Evolutionary conservation across 192 early-diverging fungal genomes (phyloP).

Genomic region (Backusella parvicylindrica): DNA sequence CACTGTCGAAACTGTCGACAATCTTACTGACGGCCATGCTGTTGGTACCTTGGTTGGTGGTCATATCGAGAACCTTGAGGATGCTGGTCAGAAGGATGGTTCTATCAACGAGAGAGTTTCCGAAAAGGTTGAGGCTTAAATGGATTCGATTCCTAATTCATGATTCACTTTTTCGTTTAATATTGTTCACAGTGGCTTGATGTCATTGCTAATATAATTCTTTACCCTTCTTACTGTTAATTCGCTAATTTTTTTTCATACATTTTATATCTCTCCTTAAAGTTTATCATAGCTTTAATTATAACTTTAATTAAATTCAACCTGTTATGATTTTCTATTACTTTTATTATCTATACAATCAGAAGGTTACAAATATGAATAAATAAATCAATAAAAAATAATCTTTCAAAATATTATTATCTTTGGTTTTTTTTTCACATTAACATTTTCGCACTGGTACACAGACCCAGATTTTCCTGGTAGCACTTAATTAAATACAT

Average conservation of each 20-base stretch:
- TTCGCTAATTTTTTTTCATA: not conserved
- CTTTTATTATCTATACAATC: not conserved
- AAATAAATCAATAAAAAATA: not conserved
- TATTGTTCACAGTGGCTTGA: conserved; percentile 3
- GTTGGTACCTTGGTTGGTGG: conserved; percentile 34
- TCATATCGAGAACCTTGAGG: conserved; percentile 21
- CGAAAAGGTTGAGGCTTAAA: conserved; percentile 2
- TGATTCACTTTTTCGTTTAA: not conserved
- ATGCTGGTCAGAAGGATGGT: conserved; percentile 7
- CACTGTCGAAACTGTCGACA: conserved; percentile 35
- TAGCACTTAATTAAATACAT: not conserved
- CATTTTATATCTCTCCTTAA: conserved; percentile 3
- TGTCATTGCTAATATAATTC: conserved; percentile 2
- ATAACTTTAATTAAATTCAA: not conserved
- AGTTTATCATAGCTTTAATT: not conserved
- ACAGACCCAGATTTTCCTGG: not conserved
- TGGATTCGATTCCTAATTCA: not conserved
- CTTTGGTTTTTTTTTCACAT: not conserved
- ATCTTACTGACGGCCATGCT: conserved; percentile 23
- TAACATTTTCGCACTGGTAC: not conserved
- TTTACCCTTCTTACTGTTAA: not conserved
- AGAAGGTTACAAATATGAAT: not conserved
- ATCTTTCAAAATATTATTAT: not conserved
- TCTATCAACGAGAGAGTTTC: conserved; percentile 4
- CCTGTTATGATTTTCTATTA: not conserved